Evolutionary conservation across 1,139 yeast genomes (phyloP), one percentile per base, ranked within the genome.

Genomic region (Yamadazyma blattariae): DNA sequence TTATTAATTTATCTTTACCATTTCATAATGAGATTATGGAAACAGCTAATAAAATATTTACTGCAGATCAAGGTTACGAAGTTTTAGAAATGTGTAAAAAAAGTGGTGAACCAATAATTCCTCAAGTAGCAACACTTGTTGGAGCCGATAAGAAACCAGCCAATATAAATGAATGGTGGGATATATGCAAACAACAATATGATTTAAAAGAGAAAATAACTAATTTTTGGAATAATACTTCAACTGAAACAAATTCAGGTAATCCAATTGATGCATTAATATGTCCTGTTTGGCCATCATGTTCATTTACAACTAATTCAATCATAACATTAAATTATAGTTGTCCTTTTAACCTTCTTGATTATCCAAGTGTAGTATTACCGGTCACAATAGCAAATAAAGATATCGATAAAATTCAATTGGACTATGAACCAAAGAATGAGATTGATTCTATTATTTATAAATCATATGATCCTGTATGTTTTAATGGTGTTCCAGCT

Each of bases 251-350:
- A 11, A 23, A 23, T 11, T 23, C 25, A n/a, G 13, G 14, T 5
- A 23, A 23, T 11, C 25, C 25, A 30, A 72, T 82, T 29, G 89
- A 82, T 49, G 74, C 78, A 48, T 65, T 82, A 36, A 57, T 83
- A 30, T 65, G 80, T 27, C 90, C 90, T 32, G 68, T 77, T 11
- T 23, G 25, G 25, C 25, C 25, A 23, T 23, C 25, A n/a, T 23
- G 25, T 23, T n/a, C 25, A n/a, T 23, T n/a, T 13, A 11, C n/a
- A 12, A 13, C 25, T 3, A 77, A 78, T 53, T 72, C 73, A 37
- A 80, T 80, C 35, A 79, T 77, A 32, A 85, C 89, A 5, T 83
- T 85, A 14, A 69, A 66, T 25, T 74, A 77, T n/a, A 78, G 75
- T 23, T 72, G 34, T 27, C 9, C 71, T 70, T 52, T 77, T 78